Percentiles rank a stretch among this genome's conserved stretches.
Conservation (phyloP, 768 basidiomycete genomes). For the Boletus rufocinnamomeus region DNA sequence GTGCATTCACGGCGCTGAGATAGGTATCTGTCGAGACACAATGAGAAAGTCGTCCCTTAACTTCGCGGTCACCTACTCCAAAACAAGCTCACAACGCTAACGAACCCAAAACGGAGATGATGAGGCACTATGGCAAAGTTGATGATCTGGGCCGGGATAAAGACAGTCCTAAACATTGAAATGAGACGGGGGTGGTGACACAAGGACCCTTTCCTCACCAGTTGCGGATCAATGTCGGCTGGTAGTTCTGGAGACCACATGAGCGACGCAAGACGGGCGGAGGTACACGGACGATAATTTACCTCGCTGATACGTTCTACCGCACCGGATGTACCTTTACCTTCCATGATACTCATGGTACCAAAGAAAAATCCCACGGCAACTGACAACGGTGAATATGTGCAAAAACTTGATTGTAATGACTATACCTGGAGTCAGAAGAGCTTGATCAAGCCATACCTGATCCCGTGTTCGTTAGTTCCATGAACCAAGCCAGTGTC, state of each 20-base stretch:
- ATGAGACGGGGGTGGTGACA: background rate
- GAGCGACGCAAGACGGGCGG: background rate
- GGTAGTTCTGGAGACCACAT: constrained; percentile 54
- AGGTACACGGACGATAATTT: background rate
- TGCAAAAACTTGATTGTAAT: constrained; percentile 6
- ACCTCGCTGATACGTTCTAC: constrained; percentile 47
- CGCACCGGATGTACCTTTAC: constrained; percentile 57
- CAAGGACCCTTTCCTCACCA: constrained; percentile 47
- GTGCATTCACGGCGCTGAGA: constrained; percentile 57
- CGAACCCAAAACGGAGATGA: constrained; percentile 72
- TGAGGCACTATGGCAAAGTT: constrained; percentile 79
- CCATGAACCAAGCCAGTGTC: background rate
- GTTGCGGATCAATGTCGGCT: constrained; percentile 72
- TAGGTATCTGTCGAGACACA: constrained; percentile 51
- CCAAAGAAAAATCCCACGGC: constrained; percentile 63
- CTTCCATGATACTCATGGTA: constrained; percentile 80
- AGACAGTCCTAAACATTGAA: constrained; percentile 55
- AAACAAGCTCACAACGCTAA: constrained; percentile 77
- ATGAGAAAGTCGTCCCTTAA: constrained; percentile 6
- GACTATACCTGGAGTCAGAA: constrained; percentile 65
- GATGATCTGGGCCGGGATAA: constrained; percentile 73
- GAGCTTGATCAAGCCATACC: constrained; percentile 82
- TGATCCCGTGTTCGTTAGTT: constrained; percentile 27
- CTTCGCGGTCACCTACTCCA: constrained; percentile 61
- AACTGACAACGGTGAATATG: constrained; percentile 28